phyloP scores from a whole-genome alignment of 73 alveolate species.

The Blepharisma japonicum region DNA sequence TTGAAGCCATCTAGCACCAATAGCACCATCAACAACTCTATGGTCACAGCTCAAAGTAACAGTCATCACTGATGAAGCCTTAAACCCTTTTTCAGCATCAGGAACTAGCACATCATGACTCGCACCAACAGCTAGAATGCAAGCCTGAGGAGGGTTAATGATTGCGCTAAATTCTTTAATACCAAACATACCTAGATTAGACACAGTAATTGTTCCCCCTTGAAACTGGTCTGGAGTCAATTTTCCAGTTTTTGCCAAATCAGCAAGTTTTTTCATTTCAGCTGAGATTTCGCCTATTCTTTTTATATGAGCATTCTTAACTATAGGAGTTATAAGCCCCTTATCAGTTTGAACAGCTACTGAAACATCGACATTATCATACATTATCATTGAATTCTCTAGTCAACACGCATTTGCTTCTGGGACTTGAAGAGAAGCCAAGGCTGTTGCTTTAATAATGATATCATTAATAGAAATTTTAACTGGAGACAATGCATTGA shows the following conservation, averaged over 20 bases:
- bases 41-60: conserved; percentile 76
- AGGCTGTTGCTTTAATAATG: conserved; percentile 75
- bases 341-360: conserved; percentile 71
- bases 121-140: conserved; percentile 74
- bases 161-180: conserved; percentile 61
- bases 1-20: conserved; percentile 84
- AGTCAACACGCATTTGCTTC: conserved; percentile 73
- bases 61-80: conserved; percentile 46
- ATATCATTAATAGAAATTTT: conserved; percentile 78
- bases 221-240: conserved; percentile 48
- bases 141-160: conserved; percentile 76
- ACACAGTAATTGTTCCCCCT: conserved; percentile 80
- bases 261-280: conserved; percentile 67
- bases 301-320: conserved; percentile 59
- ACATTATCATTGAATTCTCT: conserved; percentile 66
- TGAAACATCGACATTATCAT: conserved; percentile 67
- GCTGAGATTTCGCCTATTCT: conserved; percentile 69
- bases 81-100: conserved; percentile 42
- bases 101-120: conserved; percentile 52
- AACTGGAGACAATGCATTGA: conserved; percentile 49
- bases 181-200: conserved; percentile 80
- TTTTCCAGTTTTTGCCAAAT: conserved; percentile 72
- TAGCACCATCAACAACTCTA: conserved; percentile 90
- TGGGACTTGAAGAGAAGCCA: conserved; percentile 64
- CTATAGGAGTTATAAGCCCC: conserved; percentile 76